Evolutionary conservation across 225 moss, liverwort and hornwort species (phyloP), one percentile per base, ranked within the genome.

Genomic region (Physcomitrellopsis africana): DNA sequence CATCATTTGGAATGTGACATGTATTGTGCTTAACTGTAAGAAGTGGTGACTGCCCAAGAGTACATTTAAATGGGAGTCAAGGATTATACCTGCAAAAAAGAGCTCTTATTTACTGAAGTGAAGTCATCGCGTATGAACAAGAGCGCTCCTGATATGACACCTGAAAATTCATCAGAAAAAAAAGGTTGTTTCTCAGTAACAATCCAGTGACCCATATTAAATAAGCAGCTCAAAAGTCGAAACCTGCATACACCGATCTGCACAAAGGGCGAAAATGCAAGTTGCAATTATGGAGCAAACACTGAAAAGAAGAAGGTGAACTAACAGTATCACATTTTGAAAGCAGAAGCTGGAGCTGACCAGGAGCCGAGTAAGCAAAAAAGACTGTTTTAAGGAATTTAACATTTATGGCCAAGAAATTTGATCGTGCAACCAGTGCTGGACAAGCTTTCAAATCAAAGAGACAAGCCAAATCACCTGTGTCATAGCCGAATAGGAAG

Each of bases 81-180:
- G 37, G 27, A 64, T 42, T 7, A 17, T 78, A 96, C 96, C 96
- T 96, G 96, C 76, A 96, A 82, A 71, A 94, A 64, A 10, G 82
- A 76, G 86, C 92, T 96, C 58, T 76, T 83, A 57, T 91, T 87
- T 7, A 94, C 92, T 62, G 79, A 65, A 46, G 81, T 86, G 76
- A 96, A 96, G 74, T 96, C 96, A 79, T 96, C 96, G 55, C 94
- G 91, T 74, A 96, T 87, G 82, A 86, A 96, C 60, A 96, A 85
- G 60, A 96, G 84, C 49, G 94, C 96, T 70, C 96, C 96, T 37
- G 94, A 92, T 74, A 96, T 96, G 56, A 96, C 96, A 49, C 96
- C 96, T 96, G 88, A 5, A 37, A 4, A 64, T 24, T 32, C 67
- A 64, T 56, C 70, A 56, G 11, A 62, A 63, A 37, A 51, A 37